Evolutionary conservation across 148 eudicot genomes (phyloP).

Genomic region (Beta vulgaris): DNA sequence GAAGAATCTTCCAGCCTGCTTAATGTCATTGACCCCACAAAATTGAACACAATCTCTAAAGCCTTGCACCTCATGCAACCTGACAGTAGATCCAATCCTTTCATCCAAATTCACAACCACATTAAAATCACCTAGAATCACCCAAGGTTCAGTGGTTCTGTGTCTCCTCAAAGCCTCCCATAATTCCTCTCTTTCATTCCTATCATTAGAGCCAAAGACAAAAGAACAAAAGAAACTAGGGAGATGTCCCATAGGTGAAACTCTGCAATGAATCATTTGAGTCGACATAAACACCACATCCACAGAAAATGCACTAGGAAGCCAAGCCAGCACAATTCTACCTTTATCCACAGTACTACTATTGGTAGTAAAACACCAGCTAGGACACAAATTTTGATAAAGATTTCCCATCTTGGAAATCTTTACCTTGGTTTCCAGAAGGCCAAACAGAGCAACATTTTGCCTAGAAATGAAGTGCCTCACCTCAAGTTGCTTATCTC

Average conservation of each 20-base stretch:
- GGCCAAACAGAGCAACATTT: background rate
- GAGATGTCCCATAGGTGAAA: rapidly evolving
- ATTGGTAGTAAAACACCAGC: background rate
- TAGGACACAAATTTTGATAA: background rate
- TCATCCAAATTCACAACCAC: background rate
- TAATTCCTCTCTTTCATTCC: too few species aligned
- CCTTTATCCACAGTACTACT: background rate
- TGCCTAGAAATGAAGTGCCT: background rate
- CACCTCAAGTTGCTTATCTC: background rate
- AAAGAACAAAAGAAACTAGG: background rate
- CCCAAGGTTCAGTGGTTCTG: background rate
- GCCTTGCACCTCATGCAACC: background rate
- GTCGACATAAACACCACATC: too few species aligned
- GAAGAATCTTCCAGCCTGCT: background rate
- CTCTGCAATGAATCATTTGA: background rate
- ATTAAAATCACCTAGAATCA: background rate
- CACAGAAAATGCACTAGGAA: background rate
- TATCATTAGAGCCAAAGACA: background rate
- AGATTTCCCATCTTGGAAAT: background rate
- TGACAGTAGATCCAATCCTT: background rate
- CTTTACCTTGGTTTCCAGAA: background rate
- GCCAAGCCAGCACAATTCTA: background rate
- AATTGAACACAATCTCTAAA: background rate
- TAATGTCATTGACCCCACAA: background rate
- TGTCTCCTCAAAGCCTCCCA: background rate